Evolutionary conservation across 1,284 basidiomycete species (phyloP).

Genomic region (Ceraceosorus bombacis): DNA sequence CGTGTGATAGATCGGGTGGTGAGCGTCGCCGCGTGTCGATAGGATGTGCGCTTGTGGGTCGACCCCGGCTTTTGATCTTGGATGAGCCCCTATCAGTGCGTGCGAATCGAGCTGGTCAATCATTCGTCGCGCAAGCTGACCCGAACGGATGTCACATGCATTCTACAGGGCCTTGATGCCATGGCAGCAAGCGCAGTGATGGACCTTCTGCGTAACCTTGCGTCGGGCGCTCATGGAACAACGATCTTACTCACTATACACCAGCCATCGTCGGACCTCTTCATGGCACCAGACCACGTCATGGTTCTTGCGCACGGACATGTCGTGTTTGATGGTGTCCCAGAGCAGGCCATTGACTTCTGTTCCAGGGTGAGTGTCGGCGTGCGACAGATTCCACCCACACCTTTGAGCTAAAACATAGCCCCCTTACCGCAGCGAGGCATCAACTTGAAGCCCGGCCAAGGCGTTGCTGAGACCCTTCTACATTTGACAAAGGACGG

Average conservation of each 20-base stretch:
- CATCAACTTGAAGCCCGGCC: no score
- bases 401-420: no score
- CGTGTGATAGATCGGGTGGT: conserved; percentile 11
- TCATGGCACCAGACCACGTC: conserved; percentile 24
- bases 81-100: background rate
- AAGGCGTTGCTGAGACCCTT: no score
- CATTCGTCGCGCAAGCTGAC: no score
- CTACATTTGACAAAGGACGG: no score
- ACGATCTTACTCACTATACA: conserved; percentile 35
- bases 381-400: conserved; percentile 8
- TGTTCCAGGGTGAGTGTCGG: conserved; percentile 26
- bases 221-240: conserved; percentile 11
- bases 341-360: conserved; percentile 22
- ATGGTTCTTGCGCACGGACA: conserved; percentile 29
- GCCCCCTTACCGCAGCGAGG: no score
- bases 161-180: conserved; percentile 27
- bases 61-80: conserved; percentile 25
- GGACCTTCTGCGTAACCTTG: conserved; percentile 23
- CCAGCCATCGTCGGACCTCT: conserved; percentile 37
- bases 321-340: conserved; percentile 29
- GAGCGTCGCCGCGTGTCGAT: conserved; percentile 30
- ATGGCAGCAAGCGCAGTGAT: conserved; percentile 30
- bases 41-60: conserved; percentile 25
- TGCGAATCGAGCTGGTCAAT: no score
- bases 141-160: no score